Evolutionary conservation across 2,329 filamentous ascomycete species (phyloP), one percentile per base, ranked within the genome.

Genomic region (Paraphoma chrysanthemicola): DNA sequence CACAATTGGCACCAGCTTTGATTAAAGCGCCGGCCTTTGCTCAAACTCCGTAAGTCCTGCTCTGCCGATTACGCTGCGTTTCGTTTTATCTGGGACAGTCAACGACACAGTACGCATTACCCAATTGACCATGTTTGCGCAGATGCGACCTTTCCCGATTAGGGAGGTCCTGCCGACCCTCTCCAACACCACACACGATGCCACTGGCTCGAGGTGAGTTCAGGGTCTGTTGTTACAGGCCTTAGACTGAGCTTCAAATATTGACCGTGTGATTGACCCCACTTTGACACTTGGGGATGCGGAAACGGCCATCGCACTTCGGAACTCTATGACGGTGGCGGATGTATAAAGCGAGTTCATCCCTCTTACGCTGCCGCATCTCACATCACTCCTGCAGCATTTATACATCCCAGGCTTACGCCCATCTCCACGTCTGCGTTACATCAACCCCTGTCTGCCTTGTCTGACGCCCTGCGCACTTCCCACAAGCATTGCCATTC

Each of bases 291-390:
- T 23, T 8, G 14, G 18, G 4, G 29, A 48, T 38, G 48, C 55
- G 55, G 58, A 58, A 61, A 39, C 49, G 23, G 23, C 23, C 23
- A 23, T 23, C 23, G 23, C 23, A 23, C 23, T 23, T 23, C 23
- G 23, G 23, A 23, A 23, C 23, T 23, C 23, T 23, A 23, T 23
- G 23, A 23, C 23, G 23, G 23, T 23, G 23, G 23, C 23, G 23
- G 17, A 9, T 51, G 46, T 44, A 48, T 41, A 42, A 48, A 43
- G 47, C 23, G 48, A 36, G 43, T 23, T 23, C 17, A 17, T 36
- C 44, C 29, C 33, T 48, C 11, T 11, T 28, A n/a, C 33, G n/a
- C 44, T 43, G 44, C 46, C 23, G n/a, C 11, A 18, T 43, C 44
- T 11, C 38, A 30, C 17, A 47, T 44, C 38, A 29, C 11, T 45